Evolutionary conservation across 768 basidiomycete genomes (phyloP), one percentile per base, ranked within the genome.

Genomic region (Pisolithus albus): DNA sequence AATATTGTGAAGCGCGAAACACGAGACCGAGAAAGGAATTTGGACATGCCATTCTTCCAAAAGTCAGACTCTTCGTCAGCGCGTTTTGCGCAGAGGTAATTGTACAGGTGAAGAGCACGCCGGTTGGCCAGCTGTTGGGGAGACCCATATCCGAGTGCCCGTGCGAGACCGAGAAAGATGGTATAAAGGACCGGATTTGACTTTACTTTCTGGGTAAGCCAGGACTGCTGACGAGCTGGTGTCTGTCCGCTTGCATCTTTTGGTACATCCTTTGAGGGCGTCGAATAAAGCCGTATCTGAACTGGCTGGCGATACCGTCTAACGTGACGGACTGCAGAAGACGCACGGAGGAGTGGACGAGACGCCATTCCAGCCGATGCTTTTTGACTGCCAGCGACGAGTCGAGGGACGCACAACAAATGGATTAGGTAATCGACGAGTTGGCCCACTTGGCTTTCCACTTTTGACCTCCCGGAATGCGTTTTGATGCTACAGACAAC

Each of bases 31-130:
- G 21, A 26, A 54, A 43, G 5, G 4, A 30, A 18, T 45, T 19
- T n/a, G n/a, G 9, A 66, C 74, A 51, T 62, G 84, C 86, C 80
- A 49, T 82, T 67, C 58, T 73, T 75, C 86, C 86, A 88, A 62
- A 86, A 87, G 5, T 60, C 65, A 11, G 58, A 65, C 53, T 86
- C 81, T 51, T 80, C 72, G 53, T 86, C 86, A 16, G 84, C 77
- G 43, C 69, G 75, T 15, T 70, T 63, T 1, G 78, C 75, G 58
- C 82, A 84, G 7, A 85, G 59, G 16, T 74, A 64, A 46, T 79
- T 73, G 60, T 88, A 88, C 46, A 87, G 59, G 16, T 68, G 67
- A 38, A 82, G 75, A 3, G 82, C 72, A n/a, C 83, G 71, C 46
- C 79, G 61, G 19, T 77, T 84, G 0, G 84, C 82, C 3, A 81